Conservation (phyloP, 129 eudicot genomes). For the Tanacetum coccineum region DNA sequence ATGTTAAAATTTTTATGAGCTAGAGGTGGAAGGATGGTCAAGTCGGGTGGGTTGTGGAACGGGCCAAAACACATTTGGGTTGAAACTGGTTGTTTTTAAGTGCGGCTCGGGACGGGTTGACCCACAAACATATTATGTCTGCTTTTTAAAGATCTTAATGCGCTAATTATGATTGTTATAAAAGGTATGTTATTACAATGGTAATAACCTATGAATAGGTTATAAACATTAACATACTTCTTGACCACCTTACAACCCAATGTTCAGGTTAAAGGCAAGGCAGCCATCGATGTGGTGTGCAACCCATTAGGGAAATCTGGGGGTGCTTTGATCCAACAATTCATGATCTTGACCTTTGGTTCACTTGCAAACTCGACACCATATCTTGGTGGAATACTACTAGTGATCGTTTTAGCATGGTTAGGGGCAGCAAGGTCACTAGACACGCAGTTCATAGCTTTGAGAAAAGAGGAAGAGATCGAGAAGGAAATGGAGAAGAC, state of each 20-base stretch:
- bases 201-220: too few species aligned
- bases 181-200: too few species aligned
- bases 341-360: slow-evolving; percentile 94
- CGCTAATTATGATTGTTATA: too few species aligned
- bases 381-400: slow-evolving; percentile 82
- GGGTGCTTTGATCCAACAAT: slow-evolving; percentile 95
- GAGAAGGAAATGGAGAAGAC: slow-evolving; percentile 95
- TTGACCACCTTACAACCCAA: too few species aligned
- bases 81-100: too few species aligned
- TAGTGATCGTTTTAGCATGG: slow-evolving; percentile 90
- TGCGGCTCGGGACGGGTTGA: too few species aligned
- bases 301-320: slow-evolving; percentile 97
- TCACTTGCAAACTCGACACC: slow-evolving; percentile 99
- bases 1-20: background rate
- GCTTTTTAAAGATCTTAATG: too few species aligned
- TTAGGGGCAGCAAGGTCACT: slow-evolving; percentile 81
- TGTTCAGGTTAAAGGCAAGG: slow-evolving; percentile 98
- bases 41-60: background rate
- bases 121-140: too few species aligned
- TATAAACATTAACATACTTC: too few species aligned
- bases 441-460: slow-evolving; percentile 78
- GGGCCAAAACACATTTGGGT: background rate
- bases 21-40: background rate
- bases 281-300: slow-evolving; percentile 98
- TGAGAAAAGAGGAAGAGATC: slow-evolving; percentile 84